Evolutionary conservation across 495 filamentous ascomycete species (phyloP), one percentile per base, ranked within the genome.

Genomic region (Tuber calosporum): DNA sequence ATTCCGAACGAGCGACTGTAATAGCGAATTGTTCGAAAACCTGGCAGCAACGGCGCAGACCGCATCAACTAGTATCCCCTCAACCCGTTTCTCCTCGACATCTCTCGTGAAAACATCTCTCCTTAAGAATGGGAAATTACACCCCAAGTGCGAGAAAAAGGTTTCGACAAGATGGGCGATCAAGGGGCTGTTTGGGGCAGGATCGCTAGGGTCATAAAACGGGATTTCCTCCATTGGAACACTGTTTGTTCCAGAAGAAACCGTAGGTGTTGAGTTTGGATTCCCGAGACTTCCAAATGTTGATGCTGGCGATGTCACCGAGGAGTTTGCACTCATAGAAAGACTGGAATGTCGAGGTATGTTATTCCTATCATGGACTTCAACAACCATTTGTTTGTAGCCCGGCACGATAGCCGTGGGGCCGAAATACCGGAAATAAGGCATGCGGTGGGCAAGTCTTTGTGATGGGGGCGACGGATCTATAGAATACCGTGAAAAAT

Each of bases 361-460:
- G 68, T 73, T 78, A 42, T 71, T 42, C 40, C 71, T 84, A 72
- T 85, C 84, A 75, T 88, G 87, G 20, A 94, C 88, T 77, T 91
- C 90, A 68, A 92, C 91, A 70, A 95, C 90, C 90, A 94, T 93
- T 80, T 94, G 91, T 82, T 94, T 96, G 83, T 92, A 94, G n/a
- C 92, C 92, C 3, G 92, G 92, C 45, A 94, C 91, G 77, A 96
- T 96, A 73, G 92, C 92, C 3, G 92, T 96, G 1, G 92, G 91
- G 0, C 92, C 92, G 80, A 94, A 94, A 80, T 94, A 96, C 66
- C 92, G 85, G 81, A 94, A 96, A 81, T 93, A 96, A 2, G 92
- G 92, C 72, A 94, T 90, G 70, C 92, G 90, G 75, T 78, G 58
- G 20, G 74, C 70, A 36, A 77, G 68, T 73, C 70, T 71, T 30